Conservation (phyloP, 2,329 filamentous ascomycete species). For the Alternaria triticina region DNA sequence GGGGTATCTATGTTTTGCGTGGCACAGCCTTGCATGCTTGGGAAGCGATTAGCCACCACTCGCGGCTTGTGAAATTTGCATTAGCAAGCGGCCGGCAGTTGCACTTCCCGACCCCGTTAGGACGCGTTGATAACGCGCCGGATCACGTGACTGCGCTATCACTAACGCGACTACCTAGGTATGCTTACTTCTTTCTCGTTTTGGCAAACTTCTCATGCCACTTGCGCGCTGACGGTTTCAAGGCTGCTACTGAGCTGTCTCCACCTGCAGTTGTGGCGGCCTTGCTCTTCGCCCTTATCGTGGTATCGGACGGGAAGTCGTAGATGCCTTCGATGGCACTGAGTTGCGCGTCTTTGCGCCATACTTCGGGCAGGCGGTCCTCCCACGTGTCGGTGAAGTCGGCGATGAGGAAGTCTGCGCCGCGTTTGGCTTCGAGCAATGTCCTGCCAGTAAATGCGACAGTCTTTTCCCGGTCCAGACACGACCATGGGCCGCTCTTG, state of each 20-base stretch:
- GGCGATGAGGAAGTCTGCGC: constrained; percentile 35
- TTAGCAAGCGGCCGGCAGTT: constrained; percentile 25
- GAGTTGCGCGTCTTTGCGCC: constrained; percentile 44
- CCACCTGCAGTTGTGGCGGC: constrained; percentile 2
- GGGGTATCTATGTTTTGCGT: constrained; percentile 11
- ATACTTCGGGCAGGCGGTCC: constrained; percentile 47
- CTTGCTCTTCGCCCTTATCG: constrained; percentile 35
- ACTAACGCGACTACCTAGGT: background rate
- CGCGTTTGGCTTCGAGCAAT: constrained; percentile 38
- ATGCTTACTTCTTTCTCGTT: constrained; percentile 36
- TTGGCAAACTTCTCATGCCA: constrained; percentile 50
- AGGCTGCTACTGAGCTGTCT: constrained; percentile 13
- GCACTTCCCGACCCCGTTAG: constrained; percentile 11
- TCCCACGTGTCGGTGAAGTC: constrained; percentile 48
- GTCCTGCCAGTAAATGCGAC: constrained; percentile 41
- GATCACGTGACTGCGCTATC: constrained; percentile 10
- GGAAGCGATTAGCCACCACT: constrained; percentile 24
- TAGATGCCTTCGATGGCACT: constrained; percentile 41
- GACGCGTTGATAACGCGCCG: constrained; percentile 8
- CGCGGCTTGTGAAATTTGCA: constrained; percentile 17
- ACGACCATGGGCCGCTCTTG: constrained; percentile 39
- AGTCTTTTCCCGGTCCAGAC: constrained; percentile 41
- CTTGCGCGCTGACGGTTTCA: constrained; percentile 43
- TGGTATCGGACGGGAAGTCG: constrained; percentile 41
- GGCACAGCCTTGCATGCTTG: constrained; percentile 6